A percentile compares a stretch with the other conserved stretches of the same genome.
Conservation (phyloP, 768 basidiomycete species). For the Leucocoprinus birnbaumii region DNA sequence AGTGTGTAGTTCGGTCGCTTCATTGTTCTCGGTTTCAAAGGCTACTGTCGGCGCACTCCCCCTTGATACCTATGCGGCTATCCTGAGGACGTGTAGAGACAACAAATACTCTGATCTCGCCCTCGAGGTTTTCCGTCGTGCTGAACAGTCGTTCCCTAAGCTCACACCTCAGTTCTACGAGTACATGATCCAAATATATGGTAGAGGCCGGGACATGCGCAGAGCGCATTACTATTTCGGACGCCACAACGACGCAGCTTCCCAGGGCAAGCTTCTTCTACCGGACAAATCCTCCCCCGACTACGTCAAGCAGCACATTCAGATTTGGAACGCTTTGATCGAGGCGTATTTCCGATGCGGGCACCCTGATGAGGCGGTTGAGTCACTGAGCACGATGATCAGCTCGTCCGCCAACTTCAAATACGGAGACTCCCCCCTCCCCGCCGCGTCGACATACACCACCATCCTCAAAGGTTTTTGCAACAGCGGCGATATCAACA, state of each 20-base stretch:
- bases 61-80: conserved; percentile 37
- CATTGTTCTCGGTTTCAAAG: conserved; percentile 62
- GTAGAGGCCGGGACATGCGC: conserved; percentile 44
- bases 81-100: conserved; percentile 62
- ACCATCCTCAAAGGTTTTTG: conserved; percentile 67
- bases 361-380: conserved; percentile 59
- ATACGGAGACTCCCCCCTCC: conserved; percentile 46
- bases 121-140: conserved; percentile 59
- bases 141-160: conserved; percentile 41
- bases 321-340: conserved; percentile 76
- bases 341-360: conserved; percentile 66
- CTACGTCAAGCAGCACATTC: conserved; percentile 27
- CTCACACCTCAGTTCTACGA: conserved; percentile 32
- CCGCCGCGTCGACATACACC: conserved; percentile 62
- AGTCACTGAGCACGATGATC: conserved; percentile 70
- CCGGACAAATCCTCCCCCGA: neutral
- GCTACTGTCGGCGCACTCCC: neutral
- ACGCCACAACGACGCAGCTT: conserved; percentile 47
- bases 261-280: conserved; percentile 28
- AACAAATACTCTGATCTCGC: conserved; percentile 59
- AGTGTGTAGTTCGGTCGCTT: conserved; percentile 69
- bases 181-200: conserved; percentile 58
- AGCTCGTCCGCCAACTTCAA: conserved; percentile 35
- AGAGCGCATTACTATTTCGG: conserved; percentile 58
- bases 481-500: conserved; percentile 52